These are phyloP conservation scores for Suhomyces sp. DNA, from an alignment of 805 yeast genomes.

Conservation along the genomic window DNA sequence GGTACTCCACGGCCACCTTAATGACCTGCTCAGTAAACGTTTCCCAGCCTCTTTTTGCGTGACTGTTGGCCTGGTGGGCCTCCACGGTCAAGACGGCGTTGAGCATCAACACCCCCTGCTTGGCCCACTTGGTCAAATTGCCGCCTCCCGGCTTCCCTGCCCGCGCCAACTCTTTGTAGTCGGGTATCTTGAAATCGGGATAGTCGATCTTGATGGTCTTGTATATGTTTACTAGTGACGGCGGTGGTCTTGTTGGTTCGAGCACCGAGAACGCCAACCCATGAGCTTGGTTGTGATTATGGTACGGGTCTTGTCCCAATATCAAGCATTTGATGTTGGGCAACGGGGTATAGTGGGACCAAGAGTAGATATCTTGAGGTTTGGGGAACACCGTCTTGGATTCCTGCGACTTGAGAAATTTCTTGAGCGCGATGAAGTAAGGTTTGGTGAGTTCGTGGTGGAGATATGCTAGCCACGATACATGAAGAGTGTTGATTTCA, in stretches of 20 bases:
- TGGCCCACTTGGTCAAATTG: slow-evolving; percentile 78
- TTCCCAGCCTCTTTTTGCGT: slow-evolving; percentile 91
- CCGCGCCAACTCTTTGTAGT: slow-evolving; percentile 20
- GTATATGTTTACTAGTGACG: slow-evolving; percentile 84
- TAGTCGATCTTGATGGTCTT: slow-evolving; percentile 65
- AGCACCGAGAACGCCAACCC: slow-evolving; percentile 92
- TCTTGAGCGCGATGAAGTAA: slow-evolving; percentile 72
- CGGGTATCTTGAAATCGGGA: slow-evolving; percentile 65
- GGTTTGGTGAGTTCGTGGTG: slow-evolving; percentile 77
- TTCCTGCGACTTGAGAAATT: slow-evolving; percentile 53
- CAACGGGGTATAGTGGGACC: slow-evolving; percentile 86
- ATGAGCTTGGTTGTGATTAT: slow-evolving; percentile 89
- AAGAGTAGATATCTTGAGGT: slow-evolving; percentile 71
- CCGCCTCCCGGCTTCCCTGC: slow-evolving; percentile 48
- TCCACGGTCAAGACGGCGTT: slow-evolving; percentile 89
- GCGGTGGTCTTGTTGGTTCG: slow-evolving; percentile 75
- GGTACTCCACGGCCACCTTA: slow-evolving; percentile 46
- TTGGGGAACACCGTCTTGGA: slow-evolving; percentile 73
- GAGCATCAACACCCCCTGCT: slow-evolving; percentile 80
- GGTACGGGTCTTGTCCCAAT: slow-evolving; percentile 96
- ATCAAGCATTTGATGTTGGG: slow-evolving; percentile 70
- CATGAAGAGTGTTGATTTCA: slow-evolving; percentile 70
- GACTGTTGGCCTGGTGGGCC: slow-evolving; percentile 92
- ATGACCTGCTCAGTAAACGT: slow-evolving; percentile 75
- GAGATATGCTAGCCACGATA: slow-evolving; percentile 72